These are phyloP conservation scores for Zygosaccharomyces sapae DNA, from an alignment of 1,139 yeast species.

Conservation along the genomic window DNA sequence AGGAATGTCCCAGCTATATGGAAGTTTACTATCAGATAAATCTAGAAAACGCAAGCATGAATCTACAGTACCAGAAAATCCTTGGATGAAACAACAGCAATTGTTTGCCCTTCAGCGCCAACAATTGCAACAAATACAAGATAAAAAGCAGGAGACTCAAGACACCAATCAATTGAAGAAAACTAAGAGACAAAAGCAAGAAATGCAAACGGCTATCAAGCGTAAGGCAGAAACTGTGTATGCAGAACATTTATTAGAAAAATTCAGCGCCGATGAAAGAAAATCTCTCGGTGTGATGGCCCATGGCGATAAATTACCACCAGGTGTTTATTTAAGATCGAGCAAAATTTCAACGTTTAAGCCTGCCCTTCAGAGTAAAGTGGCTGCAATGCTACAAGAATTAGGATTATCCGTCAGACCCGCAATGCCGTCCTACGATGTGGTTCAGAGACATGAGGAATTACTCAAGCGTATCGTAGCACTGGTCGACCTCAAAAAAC, in stretches of 20 bases:
- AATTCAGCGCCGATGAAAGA: slow-evolving; percentile 72
- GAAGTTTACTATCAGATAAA: slow-evolving; percentile 77
- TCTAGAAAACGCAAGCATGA: slow-evolving; percentile 48
- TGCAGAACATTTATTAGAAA: slow-evolving; percentile 42
- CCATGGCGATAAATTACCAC: slow-evolving; percentile 69
- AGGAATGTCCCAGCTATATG: slow-evolving; percentile 83
- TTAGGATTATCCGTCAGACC: slow-evolving; percentile 78
- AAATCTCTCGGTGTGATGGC: slow-evolving; percentile 80
- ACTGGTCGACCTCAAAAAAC: slow-evolving; percentile 78
- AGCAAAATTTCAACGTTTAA: slow-evolving; percentile 57
- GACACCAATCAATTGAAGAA: slow-evolving; percentile 24
- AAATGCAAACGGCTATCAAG: slow-evolving; percentile 33
- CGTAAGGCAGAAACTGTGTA: slow-evolving; percentile 34
- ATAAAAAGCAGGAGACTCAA: slow-evolving; percentile 33
- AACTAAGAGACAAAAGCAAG: slow-evolving; percentile 37
- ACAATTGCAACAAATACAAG: slow-evolving; percentile 46
- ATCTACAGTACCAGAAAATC: slow-evolving; percentile 47
- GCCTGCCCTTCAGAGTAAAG: slow-evolving; percentile 73
- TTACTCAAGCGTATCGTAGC: slow-evolving; percentile 67
- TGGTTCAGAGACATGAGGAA: slow-evolving; percentile 75
- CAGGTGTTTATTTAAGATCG: slow-evolving; percentile 67
- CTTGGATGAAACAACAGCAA: slow-evolving; percentile 40
- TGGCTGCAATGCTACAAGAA: slow-evolving; percentile 67
- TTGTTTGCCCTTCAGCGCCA: slow-evolving; percentile 39
- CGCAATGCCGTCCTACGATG: slow-evolving; percentile 80